A percentile compares a stretch with the other conserved stretches of the same genome.
These are phyloP conservation scores for Flueggea neowawraea DNA, from an alignment of 441 rosid species.

Conservation along the genomic window DNA sequence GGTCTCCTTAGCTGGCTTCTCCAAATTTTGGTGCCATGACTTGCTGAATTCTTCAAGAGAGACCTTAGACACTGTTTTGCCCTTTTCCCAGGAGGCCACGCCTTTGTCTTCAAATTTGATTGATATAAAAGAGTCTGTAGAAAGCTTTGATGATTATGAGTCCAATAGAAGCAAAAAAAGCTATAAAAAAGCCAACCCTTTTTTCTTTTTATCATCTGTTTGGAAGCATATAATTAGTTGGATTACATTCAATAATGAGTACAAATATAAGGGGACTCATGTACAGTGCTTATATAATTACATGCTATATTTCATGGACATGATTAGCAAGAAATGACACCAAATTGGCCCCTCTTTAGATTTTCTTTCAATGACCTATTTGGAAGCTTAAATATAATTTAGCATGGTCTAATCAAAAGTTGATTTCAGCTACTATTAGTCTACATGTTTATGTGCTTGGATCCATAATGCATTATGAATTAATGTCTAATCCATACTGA, in stretches of 20 bases:
- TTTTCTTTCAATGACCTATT: constrained; percentile 10
- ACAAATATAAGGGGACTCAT: constrained; percentile 3
- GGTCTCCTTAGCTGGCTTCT: constrained; percentile 12
- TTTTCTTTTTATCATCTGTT: not conserved
- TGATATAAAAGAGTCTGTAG: constrained; percentile 86
- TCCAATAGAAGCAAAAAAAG: not conserved
- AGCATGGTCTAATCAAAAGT: constrained; percentile 3
- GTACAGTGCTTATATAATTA: not conserved
- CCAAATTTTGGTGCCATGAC: constrained; percentile 28
- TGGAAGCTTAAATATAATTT: not conserved
- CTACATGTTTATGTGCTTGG: not conserved
- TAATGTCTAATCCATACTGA: not conserved
- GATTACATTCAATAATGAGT: not conserved
- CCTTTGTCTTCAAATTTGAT: constrained; percentile 89
- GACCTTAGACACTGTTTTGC: constrained; percentile 42
- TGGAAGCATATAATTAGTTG: not conserved
- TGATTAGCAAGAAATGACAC: constrained; percentile 14
- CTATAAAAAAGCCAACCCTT: not conserved
- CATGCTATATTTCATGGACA: not conserved
- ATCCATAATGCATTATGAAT: not conserved
- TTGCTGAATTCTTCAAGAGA: constrained; percentile 40
- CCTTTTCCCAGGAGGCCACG: constrained; percentile 82
- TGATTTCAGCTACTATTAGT: not conserved
- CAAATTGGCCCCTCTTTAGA: constrained; percentile 17
- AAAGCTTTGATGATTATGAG: constrained; percentile 2